A percentile compares a stretch with the other conserved stretches of the same genome.
Conservation (phyloP, 2,329 filamentous ascomycete genomes). For the Colletotrichum aenigma region DNA sequence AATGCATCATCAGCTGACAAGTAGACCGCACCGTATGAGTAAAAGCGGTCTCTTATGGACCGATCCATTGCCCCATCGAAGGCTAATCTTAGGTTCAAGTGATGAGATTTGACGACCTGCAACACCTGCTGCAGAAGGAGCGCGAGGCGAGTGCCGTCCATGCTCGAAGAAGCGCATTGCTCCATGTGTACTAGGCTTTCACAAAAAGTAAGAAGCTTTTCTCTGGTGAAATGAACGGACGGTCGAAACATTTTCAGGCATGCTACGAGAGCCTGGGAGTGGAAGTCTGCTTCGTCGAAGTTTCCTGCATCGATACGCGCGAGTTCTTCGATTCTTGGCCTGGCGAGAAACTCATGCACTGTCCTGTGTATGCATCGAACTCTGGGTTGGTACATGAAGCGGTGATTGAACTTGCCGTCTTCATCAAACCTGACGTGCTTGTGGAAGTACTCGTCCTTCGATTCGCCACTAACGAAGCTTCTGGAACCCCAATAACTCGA, state of each 20-base stretch:
- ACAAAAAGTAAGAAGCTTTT: background rate
- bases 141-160: too few relatives aligned
- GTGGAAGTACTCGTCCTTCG: background rate
- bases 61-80: too few relatives aligned
- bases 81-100: too few relatives aligned
- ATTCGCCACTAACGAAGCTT: background rate
- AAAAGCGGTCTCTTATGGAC: too few relatives aligned
- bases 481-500: too few relatives aligned
- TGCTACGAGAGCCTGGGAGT: background rate
- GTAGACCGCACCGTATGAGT: too few relatives aligned
- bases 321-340: background rate
- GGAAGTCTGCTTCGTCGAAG: background rate
- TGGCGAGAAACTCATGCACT: background rate
- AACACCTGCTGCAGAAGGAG: too few relatives aligned
- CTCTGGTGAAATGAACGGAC: background rate
- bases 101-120: too few relatives aligned
- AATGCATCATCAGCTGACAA: too few relatives aligned
- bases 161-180: too few relatives aligned
- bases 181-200: background rate
- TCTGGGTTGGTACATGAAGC: background rate
- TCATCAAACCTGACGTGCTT: fast-evolving
- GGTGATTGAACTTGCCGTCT: background rate
- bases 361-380: background rate
- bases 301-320: fast-evolving
- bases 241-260: background rate